A percentile compares a stretch with the other conserved stretches of the same genome.
Conservation (phyloP, 108 stramenopile species). For the Fragilaria crotonensis region DNA sequence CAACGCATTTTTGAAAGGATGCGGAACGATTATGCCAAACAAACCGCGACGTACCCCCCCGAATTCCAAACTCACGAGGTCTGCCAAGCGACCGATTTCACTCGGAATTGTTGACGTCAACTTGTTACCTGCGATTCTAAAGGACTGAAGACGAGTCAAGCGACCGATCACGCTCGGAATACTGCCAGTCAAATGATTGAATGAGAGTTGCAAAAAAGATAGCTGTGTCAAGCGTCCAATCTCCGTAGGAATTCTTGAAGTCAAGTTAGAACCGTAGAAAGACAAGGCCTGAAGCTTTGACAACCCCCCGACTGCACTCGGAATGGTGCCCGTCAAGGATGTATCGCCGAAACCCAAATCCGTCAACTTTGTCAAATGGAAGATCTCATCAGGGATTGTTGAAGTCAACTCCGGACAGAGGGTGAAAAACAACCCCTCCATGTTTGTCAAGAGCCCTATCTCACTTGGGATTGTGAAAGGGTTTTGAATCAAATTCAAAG, state of each 20-base stretch:
- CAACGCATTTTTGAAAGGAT: conserved; percentile 24
- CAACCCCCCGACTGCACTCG: conserved; percentile 2
- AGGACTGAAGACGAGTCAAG: conserved; percentile 9
- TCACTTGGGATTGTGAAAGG: too few species aligned
- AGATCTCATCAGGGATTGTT: too few species aligned
- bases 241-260: conserved; percentile 32
- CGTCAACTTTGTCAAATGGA: conserved; percentile 16
- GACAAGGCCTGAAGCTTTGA: background rate
- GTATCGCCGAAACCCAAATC: conserved; percentile 33
- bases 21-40: too few species aligned
- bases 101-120: conserved; percentile 17
- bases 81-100: conserved; percentile 3
- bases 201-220: too few species aligned
- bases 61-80: too few species aligned
- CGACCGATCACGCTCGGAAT: too few species aligned
- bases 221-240: conserved; percentile 19
- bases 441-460: too few species aligned
- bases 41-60: too few species aligned
- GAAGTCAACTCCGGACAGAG: too few species aligned
- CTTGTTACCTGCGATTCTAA: conserved; percentile 21
- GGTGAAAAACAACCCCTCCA: too few species aligned
- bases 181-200: too few species aligned
- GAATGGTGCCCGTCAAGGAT: conserved; percentile 14
- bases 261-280: conserved; percentile 6
- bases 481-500: too few species aligned